A percentile compares a stretch with the other conserved stretches of the same genome.
Conservation (phyloP, 2,329 filamentous ascomycete species). For the Fusarium sp. region DNA sequence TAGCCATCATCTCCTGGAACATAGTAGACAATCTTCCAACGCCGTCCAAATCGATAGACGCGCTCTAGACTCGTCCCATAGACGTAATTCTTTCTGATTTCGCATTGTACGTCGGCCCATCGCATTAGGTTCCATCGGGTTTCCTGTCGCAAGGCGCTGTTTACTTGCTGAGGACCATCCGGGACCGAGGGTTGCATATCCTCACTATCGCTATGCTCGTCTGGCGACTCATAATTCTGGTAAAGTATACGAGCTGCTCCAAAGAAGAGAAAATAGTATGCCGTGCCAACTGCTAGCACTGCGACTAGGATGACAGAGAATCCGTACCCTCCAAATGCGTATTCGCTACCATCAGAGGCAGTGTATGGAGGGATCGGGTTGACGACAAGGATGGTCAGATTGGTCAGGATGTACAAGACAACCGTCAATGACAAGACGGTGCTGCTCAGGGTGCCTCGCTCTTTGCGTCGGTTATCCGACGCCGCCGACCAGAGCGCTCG, state of each 20-base stretch:
- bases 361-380: background rate
- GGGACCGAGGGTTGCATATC: no score
- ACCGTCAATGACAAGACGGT: no score
- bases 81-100: background rate
- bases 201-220: background rate
- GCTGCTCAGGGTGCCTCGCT: no score
- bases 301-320: background rate
- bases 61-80: background rate
- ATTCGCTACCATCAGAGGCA: background rate
- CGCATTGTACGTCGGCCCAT: background rate
- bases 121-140: slow-evolving; percentile 1
- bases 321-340: background rate
- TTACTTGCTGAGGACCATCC: no score
- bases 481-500: background rate
- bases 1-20: background rate
- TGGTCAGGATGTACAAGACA: background rate
- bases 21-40: slow-evolving; percentile 2
- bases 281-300: background rate
- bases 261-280: background rate
- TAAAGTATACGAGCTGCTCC: background rate
- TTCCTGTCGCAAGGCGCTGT: background rate
- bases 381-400: slow-evolving; percentile 2
- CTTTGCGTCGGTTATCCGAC: no score
- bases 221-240: background rate
- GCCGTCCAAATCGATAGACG: background rate